Conservation (phyloP, 257 asterid species). For the Petunia secreta region DNA sequence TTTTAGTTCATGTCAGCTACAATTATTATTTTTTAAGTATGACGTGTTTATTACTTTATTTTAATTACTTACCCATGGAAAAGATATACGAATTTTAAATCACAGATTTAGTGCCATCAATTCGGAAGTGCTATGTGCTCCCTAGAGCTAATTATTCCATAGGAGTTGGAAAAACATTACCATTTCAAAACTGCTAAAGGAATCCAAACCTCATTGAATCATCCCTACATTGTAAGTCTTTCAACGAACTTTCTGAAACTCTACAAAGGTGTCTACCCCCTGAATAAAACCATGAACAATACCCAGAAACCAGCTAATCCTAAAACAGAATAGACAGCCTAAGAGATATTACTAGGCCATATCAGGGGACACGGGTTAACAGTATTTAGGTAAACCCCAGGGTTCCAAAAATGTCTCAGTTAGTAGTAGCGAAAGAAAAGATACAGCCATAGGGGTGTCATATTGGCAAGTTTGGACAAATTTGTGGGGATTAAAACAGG, state of each 20-base stretch:
- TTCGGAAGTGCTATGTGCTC: not conserved
- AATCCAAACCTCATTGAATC: not conserved
- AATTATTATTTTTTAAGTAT: constrained; percentile 5
- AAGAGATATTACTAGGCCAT: not conserved
- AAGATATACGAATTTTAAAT: not conserved
- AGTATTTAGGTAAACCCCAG: not conserved
- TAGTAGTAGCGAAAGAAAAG: not conserved
- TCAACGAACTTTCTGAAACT: not conserved
- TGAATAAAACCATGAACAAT: not conserved
- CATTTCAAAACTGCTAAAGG: not conserved
- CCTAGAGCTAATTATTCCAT: not conserved
- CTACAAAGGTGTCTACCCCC: not conserved
- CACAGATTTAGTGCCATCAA: constrained; percentile 3
- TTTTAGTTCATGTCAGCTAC: not conserved
- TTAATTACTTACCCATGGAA: not conserved
- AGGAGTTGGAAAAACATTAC: not conserved
- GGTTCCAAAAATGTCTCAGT: not conserved
- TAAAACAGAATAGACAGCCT: not conserved
- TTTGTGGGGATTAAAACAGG: not conserved
- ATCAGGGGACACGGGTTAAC: not conserved
- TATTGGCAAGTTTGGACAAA: constrained; percentile 5
- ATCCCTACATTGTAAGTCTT: not conserved
- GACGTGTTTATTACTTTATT: not conserved
- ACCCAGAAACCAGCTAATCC: constrained; percentile 8
- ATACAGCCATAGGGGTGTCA: not conserved